These are phyloP conservation scores for Curvularia verruculosa DNA, from an alignment of 2,329 filamentous ascomycete species.

Conservation along the genomic window DNA sequence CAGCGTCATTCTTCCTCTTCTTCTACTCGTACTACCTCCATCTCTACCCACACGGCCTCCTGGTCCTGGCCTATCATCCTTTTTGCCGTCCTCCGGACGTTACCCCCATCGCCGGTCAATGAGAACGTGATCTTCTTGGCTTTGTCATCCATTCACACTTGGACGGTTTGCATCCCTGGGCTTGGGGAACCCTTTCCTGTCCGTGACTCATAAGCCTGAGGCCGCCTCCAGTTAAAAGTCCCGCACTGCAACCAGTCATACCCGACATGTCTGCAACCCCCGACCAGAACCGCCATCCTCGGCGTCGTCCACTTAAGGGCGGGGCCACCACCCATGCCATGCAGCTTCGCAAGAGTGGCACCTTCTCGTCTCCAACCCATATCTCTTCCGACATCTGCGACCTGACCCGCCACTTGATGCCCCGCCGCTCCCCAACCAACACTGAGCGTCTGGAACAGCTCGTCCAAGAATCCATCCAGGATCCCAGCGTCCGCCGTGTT, in stretches of 20 bases:
- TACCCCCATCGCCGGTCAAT: conserved; percentile 28
- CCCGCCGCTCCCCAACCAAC: conserved; percentile 56
- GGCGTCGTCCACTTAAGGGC: conserved; percentile 53
- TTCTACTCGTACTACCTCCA: neutral
- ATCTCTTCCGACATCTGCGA: conserved; percentile 49
- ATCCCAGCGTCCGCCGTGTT: conserved; percentile 54
- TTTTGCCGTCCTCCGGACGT: conserved; percentile 6
- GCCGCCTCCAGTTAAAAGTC: conserved; percentile 27
- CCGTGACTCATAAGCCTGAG: conserved; percentile 47
- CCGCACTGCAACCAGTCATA: conserved; percentile 43
- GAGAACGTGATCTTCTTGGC: conserved; percentile 35
- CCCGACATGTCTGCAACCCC: conserved; percentile 48
- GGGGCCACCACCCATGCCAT: conserved; percentile 49
- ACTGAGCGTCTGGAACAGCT: conserved; percentile 57
- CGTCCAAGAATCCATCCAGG: conserved; percentile 54
- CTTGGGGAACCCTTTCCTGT: conserved; percentile 25
- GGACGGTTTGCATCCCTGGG: conserved; percentile 29
- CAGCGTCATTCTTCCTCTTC: neutral
- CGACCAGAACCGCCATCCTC: conserved; percentile 52
- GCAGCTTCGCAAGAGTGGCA: conserved; percentile 56
- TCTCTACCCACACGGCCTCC: conserved; percentile 9
- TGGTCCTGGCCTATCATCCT: conserved; percentile 19
- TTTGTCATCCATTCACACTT: conserved; percentile 31
- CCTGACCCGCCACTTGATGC: conserved; percentile 50
- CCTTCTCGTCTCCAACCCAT: conserved; percentile 54